Base-by-base conservation (phyloP, 2,329 filamentous ascomycete species). In the Claviceps monticola region DNA sequence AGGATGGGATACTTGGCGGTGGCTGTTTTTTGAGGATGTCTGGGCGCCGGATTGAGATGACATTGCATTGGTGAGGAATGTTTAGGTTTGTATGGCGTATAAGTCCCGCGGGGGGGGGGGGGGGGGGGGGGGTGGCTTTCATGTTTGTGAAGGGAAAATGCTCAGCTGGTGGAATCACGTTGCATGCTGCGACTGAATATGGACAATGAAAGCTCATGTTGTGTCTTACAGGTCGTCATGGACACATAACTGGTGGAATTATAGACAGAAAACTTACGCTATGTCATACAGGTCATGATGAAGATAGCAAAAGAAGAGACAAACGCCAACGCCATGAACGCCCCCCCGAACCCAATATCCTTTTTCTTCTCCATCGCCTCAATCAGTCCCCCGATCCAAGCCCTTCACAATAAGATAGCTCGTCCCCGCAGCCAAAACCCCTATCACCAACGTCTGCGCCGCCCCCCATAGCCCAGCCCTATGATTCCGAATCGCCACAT, bases 341-440 rank as follows among this genome's bases (percentile, higher is more conserved):
- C 9, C 29, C 29, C 29, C 29, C 29, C 9, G 9, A 34, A 4
- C 29, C 29, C 9, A 34, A 34, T 34, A 11, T 3, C 4, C 29
- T 34, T 34, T 11, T 34, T 9, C 8, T 11, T 21, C 9, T 16
- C 13, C 4, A 14, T 44, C 21, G 7, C 14, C 42, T 26, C 42
- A 19, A 26, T 1, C 14, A 26, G 6, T 16, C 19, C 29, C 50
- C 11, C 50, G 44, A 55, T 80, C 77, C 54, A 84, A 68, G n/a
- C 71, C 62, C 54, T 75, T 72, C 29, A 84, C 80, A 53, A 84
- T 75, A 4, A 67, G 73, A 64, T 85, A 83, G 21, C 82, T 82
- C 8, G 81, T 80, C 1, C 77, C 82, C 1, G 83, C 83, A 5
- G 83, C 83, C 52, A 83, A 56, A 14, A 80, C 76, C 34, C 83